Base-by-base conservation (phyloP, 177 flowering plant species). In the Vitis hybrid region DNA sequence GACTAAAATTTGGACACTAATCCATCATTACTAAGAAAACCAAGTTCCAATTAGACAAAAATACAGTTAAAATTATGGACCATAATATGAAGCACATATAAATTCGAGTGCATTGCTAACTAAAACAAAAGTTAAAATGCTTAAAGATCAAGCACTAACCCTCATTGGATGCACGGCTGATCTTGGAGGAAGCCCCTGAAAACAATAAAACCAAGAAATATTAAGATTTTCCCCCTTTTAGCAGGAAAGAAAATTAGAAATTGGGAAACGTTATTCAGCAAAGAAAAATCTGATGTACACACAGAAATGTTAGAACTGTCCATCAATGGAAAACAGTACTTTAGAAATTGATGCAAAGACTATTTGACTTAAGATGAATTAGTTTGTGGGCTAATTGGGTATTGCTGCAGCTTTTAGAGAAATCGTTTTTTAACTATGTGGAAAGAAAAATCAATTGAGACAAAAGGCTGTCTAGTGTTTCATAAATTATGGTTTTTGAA, bases 161-260 rank as follows among this genome's bases (percentile, higher is more conserved):
- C 99, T 88, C 99, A 96, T 96, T 56, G 99, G 99, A 82, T 96
- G 98, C 67, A 96, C 99, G 2, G 90, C 71, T 48, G 99, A 88
- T 83, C 98, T 86, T 70, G 99, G 99, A 73, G 99, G 99, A 71
- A 89, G 85, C n/a, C 95, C 99, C 99, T 96, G 97, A 68, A 79
- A 82, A 63, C 19, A 20, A 52, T 3, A 53, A 50, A 39, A 45
- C 29, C 8, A 16, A 29, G 29, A 76, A 53, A 39, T 34, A 53
- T 16, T 19, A 64, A 50, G 18, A 34, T 34, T 34, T 34, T 34
- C 7, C 45, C 45, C 45, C 45, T 5, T 34, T 34, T 34, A 34
- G 45, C 45, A 34, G 45, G 7, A 34, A 34, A 6, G 45, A 6
- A 34, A 34, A 34, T 34, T 34, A 34, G 45, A 34, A 34, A 34